These are phyloP conservation scores for Gossypium australe DNA, from an alignment of 345 rosid species.

Conservation along the genomic window DNA sequence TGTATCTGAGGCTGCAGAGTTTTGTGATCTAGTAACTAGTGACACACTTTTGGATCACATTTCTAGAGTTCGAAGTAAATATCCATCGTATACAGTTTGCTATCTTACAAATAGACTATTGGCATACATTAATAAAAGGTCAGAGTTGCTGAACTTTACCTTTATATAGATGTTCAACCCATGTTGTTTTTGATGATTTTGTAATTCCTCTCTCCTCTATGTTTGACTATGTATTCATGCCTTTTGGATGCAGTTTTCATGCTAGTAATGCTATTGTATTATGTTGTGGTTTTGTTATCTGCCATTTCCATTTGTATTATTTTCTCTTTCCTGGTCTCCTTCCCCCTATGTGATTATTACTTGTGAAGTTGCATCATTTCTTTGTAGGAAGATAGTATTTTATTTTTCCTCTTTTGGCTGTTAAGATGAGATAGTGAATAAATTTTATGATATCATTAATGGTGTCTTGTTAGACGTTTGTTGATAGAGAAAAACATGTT, in stretches of 20 bases:
- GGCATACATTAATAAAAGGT: slow-evolving; percentile 80
- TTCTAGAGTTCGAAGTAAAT: slow-evolving; percentile 49
- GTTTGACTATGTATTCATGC: not conserved
- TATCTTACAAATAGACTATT: slow-evolving; percentile 76
- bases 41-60: slow-evolving; percentile 52
- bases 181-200: slow-evolving; percentile 4
- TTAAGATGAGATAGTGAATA: not conserved
- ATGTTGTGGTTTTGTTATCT: not conserved
- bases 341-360: not conserved
- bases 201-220: not conserved
- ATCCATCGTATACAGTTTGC: slow-evolving; percentile 81
- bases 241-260: not conserved
- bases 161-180: not conserved
- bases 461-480: not conserved
- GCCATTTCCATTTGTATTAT: not conserved
- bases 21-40: slow-evolving; percentile 62
- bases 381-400: not conserved
- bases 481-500: not conserved
- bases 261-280: not conserved
- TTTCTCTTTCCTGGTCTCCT: not conserved
- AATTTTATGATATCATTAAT: not conserved
- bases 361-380: slow-evolving; percentile 4
- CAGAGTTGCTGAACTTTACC: slow-evolving; percentile 15
- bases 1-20: slow-evolving; percentile 75
- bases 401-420: not conserved